Evolutionary conservation across 805 yeast genomes (phyloP).

Genomic region (Saccharomycopsis oosterbeekiorum): DNA sequence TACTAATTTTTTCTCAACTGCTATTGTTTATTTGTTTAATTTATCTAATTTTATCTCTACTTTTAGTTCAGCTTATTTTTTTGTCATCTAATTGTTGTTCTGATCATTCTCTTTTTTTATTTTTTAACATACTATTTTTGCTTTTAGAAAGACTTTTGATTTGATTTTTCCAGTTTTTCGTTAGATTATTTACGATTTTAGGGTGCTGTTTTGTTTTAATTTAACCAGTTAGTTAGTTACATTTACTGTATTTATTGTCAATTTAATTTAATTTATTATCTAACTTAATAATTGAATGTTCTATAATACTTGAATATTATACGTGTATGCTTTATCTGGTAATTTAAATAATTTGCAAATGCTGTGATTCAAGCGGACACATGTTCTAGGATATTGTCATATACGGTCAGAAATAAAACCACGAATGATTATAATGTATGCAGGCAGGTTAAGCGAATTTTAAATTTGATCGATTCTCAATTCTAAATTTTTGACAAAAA

Average conservation of each 20-base stretch:
- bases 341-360: too few relatives aligned
- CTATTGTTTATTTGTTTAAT: too few relatives aligned
- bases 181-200: not conserved
- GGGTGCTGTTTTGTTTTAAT: not conserved
- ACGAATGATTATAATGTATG: not conserved
- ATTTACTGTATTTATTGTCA: not conserved
- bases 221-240: not conserved
- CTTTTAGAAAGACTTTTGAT: not conserved
- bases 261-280: too few relatives aligned
- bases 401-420: too few relatives aligned
- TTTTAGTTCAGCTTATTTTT: not conserved
- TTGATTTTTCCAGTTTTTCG: not conserved
- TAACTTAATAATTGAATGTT: too few relatives aligned
- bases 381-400: too few relatives aligned
- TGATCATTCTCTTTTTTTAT: not conserved
- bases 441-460: not conserved
- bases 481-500: not conserved
- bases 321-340: too few relatives aligned
- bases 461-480: not conserved
- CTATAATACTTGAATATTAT: too few relatives aligned
- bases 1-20: too few relatives aligned
- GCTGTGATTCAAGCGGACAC: too few relatives aligned
- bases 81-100: not conserved
- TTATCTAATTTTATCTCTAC: too few relatives aligned
- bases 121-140: not conserved